Evolutionary conservation across 23 red algal genomes (phyloP), one percentile per base, ranked within the genome.

Genomic region (Agarophyton chilense): DNA sequence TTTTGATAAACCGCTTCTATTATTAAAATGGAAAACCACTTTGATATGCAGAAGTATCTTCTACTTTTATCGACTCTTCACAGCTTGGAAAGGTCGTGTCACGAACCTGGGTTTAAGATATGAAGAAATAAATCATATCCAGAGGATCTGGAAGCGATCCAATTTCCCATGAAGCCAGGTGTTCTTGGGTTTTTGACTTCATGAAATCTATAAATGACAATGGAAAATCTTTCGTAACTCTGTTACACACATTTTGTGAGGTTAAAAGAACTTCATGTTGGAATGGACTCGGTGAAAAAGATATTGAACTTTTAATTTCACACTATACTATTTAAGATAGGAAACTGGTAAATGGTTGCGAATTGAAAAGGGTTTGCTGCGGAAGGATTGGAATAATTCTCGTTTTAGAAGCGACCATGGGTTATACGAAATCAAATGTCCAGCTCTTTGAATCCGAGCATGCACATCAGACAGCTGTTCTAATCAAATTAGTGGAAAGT

Each of bases 231-330:
- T 49, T 35, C 41, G 58, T 83, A 3, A 66, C 52, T 10, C 41
- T 29, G 0, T 62, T 2, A 11, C 2, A 40, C 9, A 61, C 39
- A 24, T 9, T 77, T 1, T 88, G 67, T 4, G 84, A 57, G 1
- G 81, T 40, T 71, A 42, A 88, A 49, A 77, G 67, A 33, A 88
- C 77, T 0, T 88, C 62, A 57, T 32, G 72, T 24, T 88, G 84
- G 66, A 77, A 88, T 77, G 84, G 84, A 58, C 44, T n/a, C n/a
- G n/a, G n/a, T n/a, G n/a, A n/a, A n/a, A n/a, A n/a, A n/a, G n/a
- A n/a, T n/a, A n/a, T n/a, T n/a, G n/a, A n/a, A n/a, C n/a, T n/a
- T n/a, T n/a, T n/a, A n/a, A n/a, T n/a, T n/a, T n/a, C n/a, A n/a
- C n/a, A n/a, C n/a, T n/a, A n/a, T n/a, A n/a, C n/a, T n/a, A n/a